Base-by-base conservation (phyloP, 2,329 filamentous ascomycete genomes). In the Epichloe sylvatica region DNA sequence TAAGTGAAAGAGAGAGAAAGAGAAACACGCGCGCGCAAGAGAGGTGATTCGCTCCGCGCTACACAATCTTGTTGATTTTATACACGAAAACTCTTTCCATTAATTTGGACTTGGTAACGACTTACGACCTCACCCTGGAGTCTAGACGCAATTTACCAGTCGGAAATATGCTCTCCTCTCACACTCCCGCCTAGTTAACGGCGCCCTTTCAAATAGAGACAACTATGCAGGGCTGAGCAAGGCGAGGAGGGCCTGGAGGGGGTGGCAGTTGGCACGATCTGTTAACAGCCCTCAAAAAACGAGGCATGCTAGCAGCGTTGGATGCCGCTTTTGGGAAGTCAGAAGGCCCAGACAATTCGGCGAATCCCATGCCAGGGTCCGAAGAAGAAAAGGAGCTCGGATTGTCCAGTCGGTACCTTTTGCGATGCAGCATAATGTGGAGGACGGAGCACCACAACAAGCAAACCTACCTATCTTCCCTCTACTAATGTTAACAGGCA, bases 401-500 rank as follows among this genome's bases (percentile, higher is more conserved):
- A 35, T 46, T 39, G 34, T 33, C 37, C 17, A 19, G 17, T 19
- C 17, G 17, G 17, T 19, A 19, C 52, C 44, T 47, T 47, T 51
- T 37, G 47, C 49, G 40, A 45, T 39, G 25, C 21, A 25, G 8
- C 15, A 9, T 9, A 21, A 19, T n/a, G 30, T 42, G 19, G 30
- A 21, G 8, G 36, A 23, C 30, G 34, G 43, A 46, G 39, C 48
- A 45, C 34, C 30, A n/a, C 44, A 43, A n/a, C 44, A 43, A 42
- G 43, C 45, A 47, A 47, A 49, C 17, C n/a, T 44, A 52, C 23
- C 23, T 23, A 23, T 6, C 1, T 25, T 2, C 39, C 46, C 49
- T 40, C 52, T 46, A 46, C 46, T 30, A 30, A 30, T 30, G 4
- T 11, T 11, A 42, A 37, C 42, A 17, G 43, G 50, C 37, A 52